These are phyloP conservation scores for Aspergillus sp. DNA, from an alignment of 2,329 filamentous ascomycete genomes.

Conservation along the genomic window DNA sequence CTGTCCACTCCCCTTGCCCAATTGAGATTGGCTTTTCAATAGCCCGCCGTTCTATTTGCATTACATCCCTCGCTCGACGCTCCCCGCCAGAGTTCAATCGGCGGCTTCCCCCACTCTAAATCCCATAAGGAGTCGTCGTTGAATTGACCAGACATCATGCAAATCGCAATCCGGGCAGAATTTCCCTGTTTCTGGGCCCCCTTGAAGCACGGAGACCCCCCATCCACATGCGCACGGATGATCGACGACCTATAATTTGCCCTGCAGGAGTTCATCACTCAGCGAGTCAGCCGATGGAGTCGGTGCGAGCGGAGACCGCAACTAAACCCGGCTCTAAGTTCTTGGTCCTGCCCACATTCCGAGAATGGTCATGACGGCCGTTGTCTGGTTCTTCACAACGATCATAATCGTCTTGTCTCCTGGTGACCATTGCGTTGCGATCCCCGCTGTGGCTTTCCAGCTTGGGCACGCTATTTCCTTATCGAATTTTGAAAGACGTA, in stretches of 20 bases:
- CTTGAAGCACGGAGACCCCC: not conserved
- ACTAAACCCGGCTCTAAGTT: not conserved
- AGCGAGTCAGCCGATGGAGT: not conserved
- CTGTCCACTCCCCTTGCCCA: slow-evolving; percentile 5
- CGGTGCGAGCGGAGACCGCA: not conserved
- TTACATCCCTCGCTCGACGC: slow-evolving; percentile 8
- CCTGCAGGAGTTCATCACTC: slow-evolving; percentile 12
- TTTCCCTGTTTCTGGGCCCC: slow-evolving; percentile 1
- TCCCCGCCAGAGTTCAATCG: not conserved
- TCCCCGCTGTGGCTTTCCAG: not conserved
- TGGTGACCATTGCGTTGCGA: not conserved
- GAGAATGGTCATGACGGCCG: slow-evolving; percentile 11
- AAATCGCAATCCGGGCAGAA: not conserved
- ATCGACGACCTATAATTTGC: slow-evolving; percentile 15
- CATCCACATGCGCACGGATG: slow-evolving; percentile 9
- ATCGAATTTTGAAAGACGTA: not conserved
- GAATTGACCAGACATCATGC: slow-evolving; percentile 1
- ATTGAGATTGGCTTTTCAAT: slow-evolving; percentile 18
- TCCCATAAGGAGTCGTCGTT: not conserved
- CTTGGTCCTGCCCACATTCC: slow-evolving; percentile 7
- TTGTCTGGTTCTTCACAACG: slow-evolving; percentile 3
- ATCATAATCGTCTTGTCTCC: not conserved
- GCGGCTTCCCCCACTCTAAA: not conserved
- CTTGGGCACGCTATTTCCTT: not conserved
- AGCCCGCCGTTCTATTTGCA: slow-evolving; percentile 17